Percentiles rank a stretch among this genome's conserved stretches.
phyloP scores from a whole-genome alignment of 176 grass and related monocot genomes.

The Tillandsia leiboldiana region DNA sequence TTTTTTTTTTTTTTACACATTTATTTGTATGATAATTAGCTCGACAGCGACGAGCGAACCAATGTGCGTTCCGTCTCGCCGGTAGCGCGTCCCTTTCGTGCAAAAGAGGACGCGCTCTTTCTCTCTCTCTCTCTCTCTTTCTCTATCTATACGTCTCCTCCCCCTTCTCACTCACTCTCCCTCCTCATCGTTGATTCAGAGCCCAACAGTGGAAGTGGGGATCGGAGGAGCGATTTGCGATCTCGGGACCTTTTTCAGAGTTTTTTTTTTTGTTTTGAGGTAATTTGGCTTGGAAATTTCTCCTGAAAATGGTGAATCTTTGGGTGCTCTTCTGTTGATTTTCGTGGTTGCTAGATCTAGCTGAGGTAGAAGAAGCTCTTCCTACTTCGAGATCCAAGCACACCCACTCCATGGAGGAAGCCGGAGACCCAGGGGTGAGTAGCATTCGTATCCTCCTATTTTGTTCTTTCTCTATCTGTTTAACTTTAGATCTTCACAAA shows the following conservation, averaged over 20 bases:
- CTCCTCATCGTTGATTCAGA: background rate
- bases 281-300: background rate
- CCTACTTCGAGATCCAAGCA: background rate
- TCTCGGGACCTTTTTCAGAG: background rate
- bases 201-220: background rate
- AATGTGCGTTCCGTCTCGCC: background rate
- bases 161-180: background rate
- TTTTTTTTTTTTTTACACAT: background rate
- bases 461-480: background rate
- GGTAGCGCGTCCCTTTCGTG: background rate
- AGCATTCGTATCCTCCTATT: slow-evolving; percentile 2
- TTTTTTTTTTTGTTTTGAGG: background rate
- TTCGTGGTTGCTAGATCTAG: background rate
- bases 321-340: background rate
- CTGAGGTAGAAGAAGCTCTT: background rate
- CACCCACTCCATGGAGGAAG: slow-evolving; percentile 23
- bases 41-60: background rate
- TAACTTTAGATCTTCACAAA: background rate
- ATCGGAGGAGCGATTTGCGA: background rate
- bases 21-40: too few species aligned
- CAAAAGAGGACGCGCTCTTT: background rate
- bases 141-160: background rate
- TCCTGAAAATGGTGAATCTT: background rate
- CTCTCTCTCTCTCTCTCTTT: background rate
- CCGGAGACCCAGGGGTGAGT: slow-evolving; percentile 43